Evolutionary conservation across 805 yeast species (phyloP).

Genomic region (Saccharomyces cerevisiae): DNA sequence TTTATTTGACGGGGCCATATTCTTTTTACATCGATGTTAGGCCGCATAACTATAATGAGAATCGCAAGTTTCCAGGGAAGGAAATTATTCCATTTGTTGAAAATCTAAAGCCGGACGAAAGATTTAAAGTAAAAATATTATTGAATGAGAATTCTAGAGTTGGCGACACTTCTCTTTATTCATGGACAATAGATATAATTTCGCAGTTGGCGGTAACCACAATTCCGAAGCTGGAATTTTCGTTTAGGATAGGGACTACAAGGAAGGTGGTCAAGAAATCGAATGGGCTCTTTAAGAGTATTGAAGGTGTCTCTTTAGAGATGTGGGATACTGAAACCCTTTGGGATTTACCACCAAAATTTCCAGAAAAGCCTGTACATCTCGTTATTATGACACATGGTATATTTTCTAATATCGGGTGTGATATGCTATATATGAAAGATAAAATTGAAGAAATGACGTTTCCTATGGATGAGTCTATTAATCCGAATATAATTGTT

Average conservation of each 20-base stretch:
- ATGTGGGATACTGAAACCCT: constrained; percentile 53
- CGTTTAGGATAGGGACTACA: constrained; percentile 48
- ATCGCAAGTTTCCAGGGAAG: constrained; percentile 31
- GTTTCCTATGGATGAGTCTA: constrained; percentile 8
- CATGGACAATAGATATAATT: constrained; percentile 74
- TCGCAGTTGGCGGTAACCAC: constrained; percentile 73
- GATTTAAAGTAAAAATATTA: constrained; percentile 47
- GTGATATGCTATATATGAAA: constrained; percentile 82
- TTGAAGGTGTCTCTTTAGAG: constrained; percentile 20
- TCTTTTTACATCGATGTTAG: constrained; percentile 75
- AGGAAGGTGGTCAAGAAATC: constrained; percentile 6
- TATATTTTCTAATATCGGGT: constrained; percentile 77
- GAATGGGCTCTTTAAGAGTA: background rate
- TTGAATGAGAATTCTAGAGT: constrained; percentile 37
- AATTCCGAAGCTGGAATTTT: constrained; percentile 60
- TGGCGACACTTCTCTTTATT: constrained; percentile 33
- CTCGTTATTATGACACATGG: constrained; percentile 87
- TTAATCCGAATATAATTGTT: constrained; percentile 53
- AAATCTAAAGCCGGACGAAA: constrained; percentile 63
- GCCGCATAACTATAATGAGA: constrained; percentile 53
- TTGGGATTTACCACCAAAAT: constrained; percentile 64
- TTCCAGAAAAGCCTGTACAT: constrained; percentile 55
- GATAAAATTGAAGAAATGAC: constrained; percentile 57
- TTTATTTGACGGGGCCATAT: constrained; percentile 85
- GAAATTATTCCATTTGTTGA: constrained; percentile 40